Evolutionary conservation across 345 rosid genomes (phyloP).

Genomic region (Brassica juncea): DNA sequence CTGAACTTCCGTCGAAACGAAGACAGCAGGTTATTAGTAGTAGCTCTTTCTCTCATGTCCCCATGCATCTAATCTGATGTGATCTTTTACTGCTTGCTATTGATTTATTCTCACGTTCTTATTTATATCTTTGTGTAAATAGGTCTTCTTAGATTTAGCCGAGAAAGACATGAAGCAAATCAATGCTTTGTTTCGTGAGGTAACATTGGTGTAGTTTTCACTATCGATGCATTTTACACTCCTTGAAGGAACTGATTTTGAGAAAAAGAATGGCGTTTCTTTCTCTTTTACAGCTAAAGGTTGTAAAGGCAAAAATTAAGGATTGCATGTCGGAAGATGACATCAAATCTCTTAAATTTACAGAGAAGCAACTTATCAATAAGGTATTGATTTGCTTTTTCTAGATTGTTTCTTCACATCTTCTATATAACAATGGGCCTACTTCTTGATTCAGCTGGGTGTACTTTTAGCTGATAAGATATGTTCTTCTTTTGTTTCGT

Average conservation of each 20-base stretch:
- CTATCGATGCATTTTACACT: slow-evolving; percentile 10
- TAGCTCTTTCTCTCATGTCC: background rate
- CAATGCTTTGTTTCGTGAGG: slow-evolving; percentile 83
- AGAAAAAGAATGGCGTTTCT: slow-evolving; percentile 21
- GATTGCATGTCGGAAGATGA: slow-evolving; percentile 74
- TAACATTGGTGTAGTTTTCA: slow-evolving; percentile 40
- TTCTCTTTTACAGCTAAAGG: slow-evolving; percentile 60
- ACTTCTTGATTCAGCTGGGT: background rate
- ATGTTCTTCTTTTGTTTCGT: slow-evolving; percentile 3
- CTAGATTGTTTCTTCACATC: slow-evolving; percentile 6
- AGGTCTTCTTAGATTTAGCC: slow-evolving; percentile 90
- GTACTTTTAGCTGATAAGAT: slow-evolving; percentile 6
- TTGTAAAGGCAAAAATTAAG: slow-evolving; percentile 65
- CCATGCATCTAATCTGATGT: background rate
- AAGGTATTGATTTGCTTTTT: slow-evolving; percentile 51
- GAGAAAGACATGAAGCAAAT: slow-evolving; percentile 79
- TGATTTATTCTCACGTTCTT: slow-evolving; percentile 11
- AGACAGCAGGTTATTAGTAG: slow-evolving; percentile 74
- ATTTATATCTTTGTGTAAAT: slow-evolving; percentile 5
- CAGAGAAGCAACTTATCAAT: slow-evolving; percentile 78
- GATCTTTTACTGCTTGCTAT: background rate
- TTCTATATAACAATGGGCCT: background rate
- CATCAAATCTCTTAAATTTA: slow-evolving; percentile 64
- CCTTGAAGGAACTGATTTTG: slow-evolving; percentile 5
- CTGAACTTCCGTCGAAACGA: slow-evolving; percentile 84